Evolutionary conservation across 2,329 filamentous ascomycete genomes (phyloP), one percentile per base, ranked within the genome.

Genomic region (Colletotrichum ledebouriae): DNA sequence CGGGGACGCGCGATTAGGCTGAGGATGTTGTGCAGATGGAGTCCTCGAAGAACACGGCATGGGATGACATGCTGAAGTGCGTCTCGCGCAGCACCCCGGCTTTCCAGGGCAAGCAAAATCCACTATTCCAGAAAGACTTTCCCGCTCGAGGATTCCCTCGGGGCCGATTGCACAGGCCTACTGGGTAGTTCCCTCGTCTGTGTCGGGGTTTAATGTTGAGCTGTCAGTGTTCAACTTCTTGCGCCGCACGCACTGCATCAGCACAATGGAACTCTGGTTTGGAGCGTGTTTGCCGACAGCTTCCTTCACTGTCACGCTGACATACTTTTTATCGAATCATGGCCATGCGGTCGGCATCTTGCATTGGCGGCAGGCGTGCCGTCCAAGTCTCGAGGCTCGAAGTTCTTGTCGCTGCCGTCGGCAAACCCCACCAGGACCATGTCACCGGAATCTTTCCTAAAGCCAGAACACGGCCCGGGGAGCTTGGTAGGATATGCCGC

Each of bases 1-100:
- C 55, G 42, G 61, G 56, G 49, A 53, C 49, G 47, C 37, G 29
- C 39, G 57, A 58, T 47, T 60, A 55, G 55, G 49, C 53, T 53
- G 55, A 44, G 49, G 55, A 65, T 68, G 61, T 68, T 65, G 66
- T 68, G 62, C 66, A 68, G 66, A 65, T 60, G 61, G 41, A 44
- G 33, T 15, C 49, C 46, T 4, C 59, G 34, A 59, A n/a, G 41
- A 29, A 22, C 39, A 42, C 41, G 20, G 25, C 52, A 57, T 39
- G 49, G 47, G 39, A 59, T 52, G 47, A 37, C 62, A 68, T 44
- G 55, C 34, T 49, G 22, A 62, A 25, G 52, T 50, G 37, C 39
- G 44, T 46, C 64, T 44, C 46, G 52, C 61, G 41, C 60, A 33
- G 61, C 49, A 50, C 47, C 65, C 65, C 53, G 29, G 39, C 39